Evolutionary conservation across 2,329 filamentous ascomycete species (phyloP), one percentile per base, ranked within the genome.

Genomic region (Aspergillus ustus): DNA sequence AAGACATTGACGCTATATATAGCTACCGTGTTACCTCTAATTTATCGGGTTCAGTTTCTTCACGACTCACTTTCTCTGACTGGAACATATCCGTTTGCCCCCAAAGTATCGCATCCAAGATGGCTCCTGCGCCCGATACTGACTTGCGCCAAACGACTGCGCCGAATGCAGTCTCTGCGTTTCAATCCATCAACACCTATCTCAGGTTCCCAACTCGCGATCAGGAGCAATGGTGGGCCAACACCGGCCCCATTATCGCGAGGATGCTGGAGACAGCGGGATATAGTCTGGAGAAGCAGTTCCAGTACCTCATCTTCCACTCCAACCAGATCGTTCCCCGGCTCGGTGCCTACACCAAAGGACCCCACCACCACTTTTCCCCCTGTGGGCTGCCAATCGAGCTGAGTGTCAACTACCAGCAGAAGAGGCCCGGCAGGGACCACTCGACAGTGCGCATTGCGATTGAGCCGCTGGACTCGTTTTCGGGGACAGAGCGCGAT

Each of bases 391-490:
- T 57, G 4, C 52, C 52, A 4, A 56, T 61, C 8, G 52, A 61
- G 29, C 57, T 37, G 37, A 61, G 59, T 19, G 17, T 61, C 25
- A 61, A 57, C 34, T 61, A 45, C 11, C 59, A 61, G n/a, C 19
- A 57, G n/a, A 43, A 48, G 4, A 34, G 51, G 8, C 20, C n/a
- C 5, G 20, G 25, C 25, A 25, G 25, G 25, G 25, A 15, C 7
- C 44, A 61, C 13, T 31, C 37, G 1, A 28, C 44, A 20, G 31
- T 61, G 4, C 52, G 59, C 15, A 51, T 61, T 9, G 52, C 22
- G 1, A 20, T 22, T 13, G 51, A 53, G n/a, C 51, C 51, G 6
- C 19, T 22, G 7, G 51, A 53, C 15, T 43, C 51, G 11, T 53
- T 53, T 17, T 53, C 51, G 19, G 51, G 51, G 4, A 53, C 34